Evolutionary conservation across 2,329 filamentous ascomycete genomes (phyloP).

Genomic region (Fusarium guadeloupense): DNA sequence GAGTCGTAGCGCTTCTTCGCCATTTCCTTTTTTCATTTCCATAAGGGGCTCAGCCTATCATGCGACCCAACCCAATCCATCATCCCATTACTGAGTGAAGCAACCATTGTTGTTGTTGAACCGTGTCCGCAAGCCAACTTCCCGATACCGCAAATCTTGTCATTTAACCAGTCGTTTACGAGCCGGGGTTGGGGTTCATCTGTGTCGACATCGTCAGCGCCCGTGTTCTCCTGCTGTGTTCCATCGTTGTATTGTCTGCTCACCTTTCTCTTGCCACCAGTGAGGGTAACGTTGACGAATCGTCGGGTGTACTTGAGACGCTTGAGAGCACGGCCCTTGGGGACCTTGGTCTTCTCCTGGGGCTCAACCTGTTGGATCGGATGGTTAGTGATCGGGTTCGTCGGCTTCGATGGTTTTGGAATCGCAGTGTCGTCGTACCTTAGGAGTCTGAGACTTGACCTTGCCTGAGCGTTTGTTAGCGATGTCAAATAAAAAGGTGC

Average conservation of each 20-base stretch:
- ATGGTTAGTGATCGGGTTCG: slow-evolving; percentile 47
- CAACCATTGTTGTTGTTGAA: slow-evolving; percentile 44
- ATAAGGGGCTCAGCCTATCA: slow-evolving; percentile 49
- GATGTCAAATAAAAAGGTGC: slow-evolving; percentile 17
- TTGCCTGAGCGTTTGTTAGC: slow-evolving; percentile 80
- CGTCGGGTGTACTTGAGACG: slow-evolving; percentile 94
- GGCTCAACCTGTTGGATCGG: slow-evolving; percentile 72
- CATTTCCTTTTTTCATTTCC: slow-evolving; percentile 41
- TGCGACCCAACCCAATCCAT: slow-evolving; percentile 50
- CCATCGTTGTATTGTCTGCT: slow-evolving; percentile 41
- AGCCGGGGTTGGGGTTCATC: slow-evolving; percentile 89
- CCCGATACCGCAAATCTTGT: slow-evolving; percentile 43
- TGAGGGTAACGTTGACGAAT: slow-evolving; percentile 98
- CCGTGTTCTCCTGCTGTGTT: background rate
- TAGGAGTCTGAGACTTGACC: slow-evolving; percentile 96
- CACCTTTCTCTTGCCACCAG: slow-evolving; percentile 98
- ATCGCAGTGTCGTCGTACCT: slow-evolving; percentile 66
- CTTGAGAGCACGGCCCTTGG: slow-evolving; percentile 98
- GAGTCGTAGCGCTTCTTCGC: slow-evolving; percentile 52
- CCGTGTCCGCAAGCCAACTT: slow-evolving; percentile 46
- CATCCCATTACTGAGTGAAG: slow-evolving; percentile 47
- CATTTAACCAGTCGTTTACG: slow-evolving; percentile 58
- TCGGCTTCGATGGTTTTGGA: slow-evolving; percentile 34
- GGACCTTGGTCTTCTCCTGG: slow-evolving; percentile 95
- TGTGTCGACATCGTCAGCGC: slow-evolving; percentile 54